Evolutionary conservation across 805 yeast species (phyloP), one percentile per base, ranked within the genome.

Genomic region (Pichia nakasei): DNA sequence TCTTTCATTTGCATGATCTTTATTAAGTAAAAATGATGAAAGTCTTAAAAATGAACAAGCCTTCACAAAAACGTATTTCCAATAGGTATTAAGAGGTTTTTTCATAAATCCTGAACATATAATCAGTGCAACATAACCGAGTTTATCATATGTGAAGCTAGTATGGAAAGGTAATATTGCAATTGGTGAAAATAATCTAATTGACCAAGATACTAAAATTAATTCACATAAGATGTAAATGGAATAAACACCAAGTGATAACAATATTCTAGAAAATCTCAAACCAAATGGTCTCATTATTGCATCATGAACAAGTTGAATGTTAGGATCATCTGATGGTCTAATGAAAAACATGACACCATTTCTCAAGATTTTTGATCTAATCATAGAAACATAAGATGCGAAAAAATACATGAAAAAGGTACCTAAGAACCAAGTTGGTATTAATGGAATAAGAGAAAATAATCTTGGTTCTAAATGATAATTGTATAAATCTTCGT

Each of bases 271-370:
- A 24, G 82, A 77, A 20, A 89, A 49, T 58, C 93, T 97, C 38
- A 82, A 66, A 9, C 63, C 50, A 54, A 91, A 73, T 1, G 96
- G 85, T 51, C 84, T 78, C 46, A 84, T 82, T 42, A 93, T 63
- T 1, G 95, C 93, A 58, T 89, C 96, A 51, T 87, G 91, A 35
- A 91, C 73, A 12, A 93, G 75, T 51, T 91, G 78, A 38, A 87
- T 80, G 53, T 85, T 83, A 34, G 95, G 96, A 58, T 93, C 97
- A 53, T 88, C 96, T 5, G 96, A 96, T 20, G 95, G 87, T 53
- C 96, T 75, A 48, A 93, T 84, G 65, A 93, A 93, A 60, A 79
- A 93, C 38, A 93, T 68, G 9, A 86, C 96, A 12, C 98, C 99
- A 0, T 84, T 82, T 44, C 99, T 74, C 46, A 91, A 70, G 34